These are phyloP conservation scores for Tetradesmus lagerheimii DNA, from an alignment of 139 green algal genomes.

Conservation along the genomic window DNA sequence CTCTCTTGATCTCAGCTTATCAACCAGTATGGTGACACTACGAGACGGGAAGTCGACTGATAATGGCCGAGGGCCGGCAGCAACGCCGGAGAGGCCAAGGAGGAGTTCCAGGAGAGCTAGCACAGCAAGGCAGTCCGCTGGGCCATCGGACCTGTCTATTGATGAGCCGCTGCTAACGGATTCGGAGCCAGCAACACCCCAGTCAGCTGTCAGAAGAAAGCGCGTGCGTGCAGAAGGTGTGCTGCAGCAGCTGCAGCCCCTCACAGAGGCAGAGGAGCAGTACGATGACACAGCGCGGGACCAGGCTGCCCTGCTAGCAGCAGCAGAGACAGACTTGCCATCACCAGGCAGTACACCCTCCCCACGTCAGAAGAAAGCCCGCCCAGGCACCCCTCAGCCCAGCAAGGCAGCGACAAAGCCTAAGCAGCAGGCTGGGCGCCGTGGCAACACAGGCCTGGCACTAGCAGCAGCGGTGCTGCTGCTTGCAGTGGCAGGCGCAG, in stretches of 20 bases:
- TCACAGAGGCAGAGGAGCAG: not conserved
- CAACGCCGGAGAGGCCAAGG: not conserved
- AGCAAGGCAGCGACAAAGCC: not conserved
- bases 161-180: not conserved
- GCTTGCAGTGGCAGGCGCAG: not conserved
- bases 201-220: not conserved
- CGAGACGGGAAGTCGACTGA: conserved; percentile 1
- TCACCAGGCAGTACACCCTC: not conserved
- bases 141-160: not conserved
- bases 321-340: not conserved
- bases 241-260: not conserved
- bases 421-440: not conserved
- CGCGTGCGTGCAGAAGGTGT: not conserved
- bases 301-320: conserved; percentile 7
- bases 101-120: not conserved
- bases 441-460: not conserved
- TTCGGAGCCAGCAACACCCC: not conserved
- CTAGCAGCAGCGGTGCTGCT: not conserved
- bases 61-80: not conserved
- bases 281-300: not conserved
- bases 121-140: conserved; percentile 3
- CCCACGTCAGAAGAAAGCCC: conserved; percentile 9
- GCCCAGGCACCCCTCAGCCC: not conserved
- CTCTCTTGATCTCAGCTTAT: not conserved
- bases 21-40: not conserved